A percentile compares a stretch with the other conserved stretches of the same genome.
Conservation (phyloP, 371 early-diverging fungal species). For the Mortierella sp. region DNA sequence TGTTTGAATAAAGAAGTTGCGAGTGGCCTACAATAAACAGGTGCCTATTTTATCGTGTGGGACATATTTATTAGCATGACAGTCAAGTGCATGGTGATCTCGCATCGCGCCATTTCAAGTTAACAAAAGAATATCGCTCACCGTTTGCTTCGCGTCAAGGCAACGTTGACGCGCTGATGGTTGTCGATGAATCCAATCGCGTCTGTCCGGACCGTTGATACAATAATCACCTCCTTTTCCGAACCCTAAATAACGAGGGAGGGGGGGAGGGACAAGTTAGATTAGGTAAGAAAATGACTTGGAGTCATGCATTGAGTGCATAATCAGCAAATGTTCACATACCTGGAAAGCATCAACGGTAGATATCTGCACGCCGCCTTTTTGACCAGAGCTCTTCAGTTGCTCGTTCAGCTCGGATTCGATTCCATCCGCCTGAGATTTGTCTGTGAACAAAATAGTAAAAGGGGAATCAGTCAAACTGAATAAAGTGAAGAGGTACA, state of each 20-base stretch:
- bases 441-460: constrained; percentile 60
- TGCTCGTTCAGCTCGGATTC: constrained; percentile 46
- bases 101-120: too few species aligned
- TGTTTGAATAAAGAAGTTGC: constrained; percentile 29
- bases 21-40: constrained; percentile 73
- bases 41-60: constrained; percentile 70
- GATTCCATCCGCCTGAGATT: constrained; percentile 75
- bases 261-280: not conserved
- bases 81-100: too few species aligned
- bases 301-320: too few species aligned
- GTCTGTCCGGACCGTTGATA: constrained; percentile 80
- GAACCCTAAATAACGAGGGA: constrained; percentile 69
- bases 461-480: not conserved
- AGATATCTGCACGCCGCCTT: constrained; percentile 66
- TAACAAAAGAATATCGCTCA: not conserved
- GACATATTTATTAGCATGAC: too few species aligned
- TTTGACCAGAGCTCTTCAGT: constrained; percentile 28
- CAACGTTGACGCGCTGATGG: constrained; percentile 70
- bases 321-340: not conserved
- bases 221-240: constrained; percentile 85
- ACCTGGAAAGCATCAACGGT: constrained; percentile 89
- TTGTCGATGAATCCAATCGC: constrained; percentile 70
- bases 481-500: not conserved
- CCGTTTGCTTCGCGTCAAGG: constrained; percentile 71
- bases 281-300: too few species aligned